Evolutionary conservation across 129 eudicot genomes (phyloP).

Genomic region (Tagetes patula): DNA sequence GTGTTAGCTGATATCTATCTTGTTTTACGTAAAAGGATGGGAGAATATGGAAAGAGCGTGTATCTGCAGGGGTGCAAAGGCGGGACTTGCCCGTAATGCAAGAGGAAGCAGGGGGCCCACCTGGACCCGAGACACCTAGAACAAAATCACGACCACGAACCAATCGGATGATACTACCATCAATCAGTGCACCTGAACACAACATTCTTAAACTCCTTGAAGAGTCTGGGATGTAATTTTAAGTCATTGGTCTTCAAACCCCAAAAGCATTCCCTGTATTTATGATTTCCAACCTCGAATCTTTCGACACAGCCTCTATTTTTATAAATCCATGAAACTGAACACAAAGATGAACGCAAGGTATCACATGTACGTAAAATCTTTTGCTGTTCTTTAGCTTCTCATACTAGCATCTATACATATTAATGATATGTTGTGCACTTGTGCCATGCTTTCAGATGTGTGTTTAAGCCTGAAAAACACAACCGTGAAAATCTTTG

Average conservation of each 20-base stretch:
- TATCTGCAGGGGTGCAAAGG: slow-evolving; percentile 51
- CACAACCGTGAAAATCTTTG: no score
- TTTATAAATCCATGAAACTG: not conserved
- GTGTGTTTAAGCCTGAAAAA: no score
- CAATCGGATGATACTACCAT: slow-evolving; percentile 69
- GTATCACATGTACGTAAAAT: slow-evolving; percentile 13
- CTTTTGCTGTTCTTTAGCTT: slow-evolving; percentile 5
- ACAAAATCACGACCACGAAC: slow-evolving; percentile 42
- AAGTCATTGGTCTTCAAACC: not conserved
- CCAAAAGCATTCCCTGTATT: slow-evolving; percentile 8
- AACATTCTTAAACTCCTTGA: slow-evolving; percentile 73
- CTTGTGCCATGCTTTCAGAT: no score
- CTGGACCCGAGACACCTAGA: slow-evolving; percentile 42
- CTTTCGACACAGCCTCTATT: slow-evolving; percentile 1
- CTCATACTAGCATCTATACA: not conserved
- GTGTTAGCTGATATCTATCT: not conserved
- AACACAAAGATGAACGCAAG: slow-evolving; percentile 8
- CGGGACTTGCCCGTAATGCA: slow-evolving; percentile 41
- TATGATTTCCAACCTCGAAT: not conserved
- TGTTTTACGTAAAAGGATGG: slow-evolving; percentile 55
- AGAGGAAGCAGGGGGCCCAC: slow-evolving; percentile 25
- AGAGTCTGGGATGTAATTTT: slow-evolving; percentile 65
- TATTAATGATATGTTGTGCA: not conserved
- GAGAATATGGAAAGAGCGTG: slow-evolving; percentile 94
- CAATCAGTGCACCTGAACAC: slow-evolving; percentile 87